Evolutionary conservation across 108 stramenopile genomes (phyloP).

Genomic region (Cyclostephanos tholiformis): DNA sequence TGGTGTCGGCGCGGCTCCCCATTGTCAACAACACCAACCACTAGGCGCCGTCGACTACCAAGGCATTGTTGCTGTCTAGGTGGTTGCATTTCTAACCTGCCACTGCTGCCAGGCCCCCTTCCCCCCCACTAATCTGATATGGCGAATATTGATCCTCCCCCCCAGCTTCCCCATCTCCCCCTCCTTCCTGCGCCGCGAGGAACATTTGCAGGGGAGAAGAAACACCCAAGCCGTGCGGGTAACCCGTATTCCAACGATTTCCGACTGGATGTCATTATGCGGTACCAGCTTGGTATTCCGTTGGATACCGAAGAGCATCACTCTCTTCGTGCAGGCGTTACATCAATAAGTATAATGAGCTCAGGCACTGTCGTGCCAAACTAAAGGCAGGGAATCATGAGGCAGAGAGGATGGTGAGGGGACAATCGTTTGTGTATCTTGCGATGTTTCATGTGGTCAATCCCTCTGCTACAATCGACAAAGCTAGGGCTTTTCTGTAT

Average conservation of each 20-base stretch:
- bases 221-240: constrained; percentile 20
- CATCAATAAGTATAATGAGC: neutral
- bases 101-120: too few relatives aligned
- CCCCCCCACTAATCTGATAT: neutral
- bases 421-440: neutral
- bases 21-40: too few relatives aligned
- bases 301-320: constrained; percentile 1
- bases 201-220: constrained; percentile 2
- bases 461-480: constrained; percentile 14
- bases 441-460: neutral
- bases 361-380: neutral
- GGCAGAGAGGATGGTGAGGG: constrained; percentile 10
- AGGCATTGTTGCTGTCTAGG: too few relatives aligned
- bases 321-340: neutral
- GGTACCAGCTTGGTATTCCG: neutral
- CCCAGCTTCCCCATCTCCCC: neutral
- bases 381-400: constrained; percentile 18
- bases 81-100: too few relatives aligned
- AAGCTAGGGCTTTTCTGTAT: constrained; percentile 4
- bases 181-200: neutral
- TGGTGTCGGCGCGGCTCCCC: too few relatives aligned
- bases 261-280: constrained; percentile 18
- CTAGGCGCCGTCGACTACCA: too few relatives aligned
- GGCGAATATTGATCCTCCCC: neutral
- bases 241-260: constrained; percentile 29